Base-by-base conservation (phyloP, 1,139 yeast species). In the Petasospora fabianii region DNA sequence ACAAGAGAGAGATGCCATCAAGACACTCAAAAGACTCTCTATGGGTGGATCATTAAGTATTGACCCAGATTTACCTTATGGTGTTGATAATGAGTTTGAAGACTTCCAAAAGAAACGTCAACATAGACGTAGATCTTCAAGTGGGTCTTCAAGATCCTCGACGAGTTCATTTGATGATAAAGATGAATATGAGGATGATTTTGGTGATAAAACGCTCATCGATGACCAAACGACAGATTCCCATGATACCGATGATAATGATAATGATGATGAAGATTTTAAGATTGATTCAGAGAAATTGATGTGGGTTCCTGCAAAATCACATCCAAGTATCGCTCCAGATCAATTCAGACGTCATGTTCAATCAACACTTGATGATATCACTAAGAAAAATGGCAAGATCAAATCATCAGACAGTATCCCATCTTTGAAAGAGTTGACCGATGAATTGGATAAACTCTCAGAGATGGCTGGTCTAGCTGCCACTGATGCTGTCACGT, bases 261-360 rank as follows among this genome's bases (percentile, higher is more conserved):
- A 16, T 7, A 18, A 24, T 20, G 43, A 36, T 10, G 37, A 34
- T n/a, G 43, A 40, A 5, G 43, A 49, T 9, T 34, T 42, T 11
- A 41, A 33, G 13, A 37, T 59, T 6, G 66, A 64, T 32, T 60
- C 71, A 2, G 60, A 65, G 24, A 66, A 69, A 38, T 60, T 80
- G 13, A 65, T 88, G 36, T 90, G 98, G 98, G 97, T 92, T 2
- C 97, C 97, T 0, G 97, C 97, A 1, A 80, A 79, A 48, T 73
- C 87, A 34, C 98, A 92, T 58, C 97, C 98, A 2, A 92, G 84
- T 55, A 77, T 92, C 14, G 90, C 95, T 27, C 97, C 97, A 1
- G 95, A 86, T 53, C 87, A 85, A 53, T 92, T 88, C 72, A 75
- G 83, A 51, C 75, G 79, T 47, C 88, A 87, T 62, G 86, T 92